Base-by-base conservation (phyloP, 2,329 filamentous ascomycete species). In the Monilinia vaccinii-corymbosi region DNA sequence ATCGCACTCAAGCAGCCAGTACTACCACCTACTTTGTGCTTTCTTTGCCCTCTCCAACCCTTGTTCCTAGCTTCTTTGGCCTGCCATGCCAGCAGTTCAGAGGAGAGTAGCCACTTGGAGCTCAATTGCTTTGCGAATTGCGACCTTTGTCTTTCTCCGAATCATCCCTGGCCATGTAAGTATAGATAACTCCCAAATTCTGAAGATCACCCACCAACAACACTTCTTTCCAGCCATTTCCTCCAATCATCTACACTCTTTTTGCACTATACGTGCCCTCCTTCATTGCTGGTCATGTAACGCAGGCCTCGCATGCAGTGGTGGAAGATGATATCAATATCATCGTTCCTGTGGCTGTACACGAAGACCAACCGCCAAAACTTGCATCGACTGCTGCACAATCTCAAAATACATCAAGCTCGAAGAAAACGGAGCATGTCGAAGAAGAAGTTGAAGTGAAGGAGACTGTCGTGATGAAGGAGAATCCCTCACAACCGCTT, bases 211-310 rank as follows among this genome's bases (percentile, higher is more conserved):
- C 14, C 55, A 60, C 42, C 38, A 16, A 56, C 16, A 16, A 56
- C 23, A 38, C 45, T 44, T 55, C 4, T 34, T 32, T 31, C 6
- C 36, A 72, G 70, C 65, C 65, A 61, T 67, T 74, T n/a, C 76
- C 77, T 16, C 71, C 72, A 13, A 66, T 80, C 13, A 75, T 84
- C 4, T 83, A 84, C 60, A 79, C 86, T 0, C 75, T 87, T 2
- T 84, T 87, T 62, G 84, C 81, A 28, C 73, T 90, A 60, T 90
- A 89, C 66, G 70, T 86, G 0, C 79, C 85, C 0, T 77, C 84
- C 0, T 89, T 87, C 72, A 71, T 88, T 55, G 74, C 77, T 14
- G 82, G 79, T 65, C 84, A 82, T 69, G 72, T 81, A 31, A 77
- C 77, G 18, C 81, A 82, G 60, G 77, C 83, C 8, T 76, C 80